Conservation (phyloP, 257 asterid genomes). For the Solanum paucissectum region DNA sequence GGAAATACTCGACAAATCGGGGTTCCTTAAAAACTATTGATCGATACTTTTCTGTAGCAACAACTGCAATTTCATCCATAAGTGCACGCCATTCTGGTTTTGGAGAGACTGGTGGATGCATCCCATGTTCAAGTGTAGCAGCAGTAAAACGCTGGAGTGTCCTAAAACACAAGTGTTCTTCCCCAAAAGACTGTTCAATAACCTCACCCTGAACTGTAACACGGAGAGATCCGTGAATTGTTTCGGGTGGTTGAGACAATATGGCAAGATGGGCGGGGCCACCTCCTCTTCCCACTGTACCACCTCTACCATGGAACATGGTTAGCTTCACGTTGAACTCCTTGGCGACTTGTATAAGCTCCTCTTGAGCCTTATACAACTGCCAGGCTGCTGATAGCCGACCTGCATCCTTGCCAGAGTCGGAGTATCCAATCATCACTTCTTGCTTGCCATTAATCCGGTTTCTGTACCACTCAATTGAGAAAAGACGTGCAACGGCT, state of each 20-base stretch:
- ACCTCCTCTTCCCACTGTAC: slow-evolving; percentile 53
- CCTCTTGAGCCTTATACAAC: slow-evolving; percentile 48
- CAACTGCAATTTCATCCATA: slow-evolving; percentile 31
- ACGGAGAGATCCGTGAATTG: slow-evolving; percentile 42
- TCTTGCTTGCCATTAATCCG: slow-evolving; percentile 42
- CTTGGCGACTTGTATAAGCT: slow-evolving; percentile 38
- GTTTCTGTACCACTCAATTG: slow-evolving; percentile 42
- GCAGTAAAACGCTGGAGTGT: slow-evolving; percentile 41
- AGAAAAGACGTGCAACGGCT: slow-evolving; percentile 47
- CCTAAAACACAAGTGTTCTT: slow-evolving; percentile 42
- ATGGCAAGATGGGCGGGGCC: slow-evolving; percentile 58
- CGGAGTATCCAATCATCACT: slow-evolving; percentile 54
- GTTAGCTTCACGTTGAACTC: slow-evolving; percentile 37
- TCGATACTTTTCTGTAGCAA: slow-evolving; percentile 37
- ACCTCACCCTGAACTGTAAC: slow-evolving; percentile 52
- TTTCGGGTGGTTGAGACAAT: slow-evolving; percentile 49
- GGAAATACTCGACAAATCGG: slow-evolving; percentile 48
- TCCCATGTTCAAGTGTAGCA: slow-evolving; percentile 46
- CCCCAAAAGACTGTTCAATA: slow-evolving; percentile 46
- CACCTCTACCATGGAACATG: slow-evolving; percentile 56
- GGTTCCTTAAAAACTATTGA: slow-evolving; percentile 39
- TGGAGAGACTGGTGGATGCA: slow-evolving; percentile 44
- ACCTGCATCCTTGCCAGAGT: slow-evolving; percentile 57
- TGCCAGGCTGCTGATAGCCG: slow-evolving; percentile 53
- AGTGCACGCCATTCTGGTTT: slow-evolving; percentile 50